Evolutionary conservation across 305 asterid genomes (phyloP).

Genomic region (Fraxinus albicans): DNA sequence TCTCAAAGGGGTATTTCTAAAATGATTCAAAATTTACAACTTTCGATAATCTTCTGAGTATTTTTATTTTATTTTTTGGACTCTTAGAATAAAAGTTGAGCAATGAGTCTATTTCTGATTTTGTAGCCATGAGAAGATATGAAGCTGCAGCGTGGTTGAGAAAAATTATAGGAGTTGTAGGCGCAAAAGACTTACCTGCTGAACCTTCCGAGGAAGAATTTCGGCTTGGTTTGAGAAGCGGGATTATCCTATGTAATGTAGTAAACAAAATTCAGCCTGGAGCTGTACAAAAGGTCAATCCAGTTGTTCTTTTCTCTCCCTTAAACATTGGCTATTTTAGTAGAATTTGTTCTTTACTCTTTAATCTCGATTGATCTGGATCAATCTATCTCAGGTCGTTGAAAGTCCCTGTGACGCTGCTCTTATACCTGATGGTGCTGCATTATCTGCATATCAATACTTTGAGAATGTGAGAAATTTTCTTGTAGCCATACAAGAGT

Average conservation of each 20-base stretch:
- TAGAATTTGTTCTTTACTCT: not conserved
- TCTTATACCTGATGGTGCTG: slow-evolving; percentile 84
- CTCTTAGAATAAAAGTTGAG: not conserved
- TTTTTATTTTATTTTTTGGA: not conserved
- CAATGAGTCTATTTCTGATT: slow-evolving; percentile 10
- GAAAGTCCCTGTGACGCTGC: slow-evolving; percentile 76
- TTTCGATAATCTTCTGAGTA: not conserved
- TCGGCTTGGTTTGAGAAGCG: slow-evolving; percentile 87
- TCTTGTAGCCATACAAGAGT: slow-evolving; percentile 81
- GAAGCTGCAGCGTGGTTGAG: slow-evolving; percentile 92
- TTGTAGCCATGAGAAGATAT: slow-evolving; percentile 74
- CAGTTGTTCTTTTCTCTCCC: not conserved
- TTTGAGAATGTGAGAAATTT: slow-evolving; percentile 94
- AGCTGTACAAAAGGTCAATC: slow-evolving; percentile 73
- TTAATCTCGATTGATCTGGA: slow-evolving; percentile 1
- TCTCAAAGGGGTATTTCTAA: not conserved
- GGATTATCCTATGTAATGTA: slow-evolving; percentile 84
- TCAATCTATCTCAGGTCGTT: slow-evolving; percentile 59
- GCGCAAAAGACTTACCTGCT: slow-evolving; percentile 85
- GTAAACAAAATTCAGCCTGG: slow-evolving; percentile 91
- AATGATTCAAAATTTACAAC: not conserved
- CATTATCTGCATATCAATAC: slow-evolving; percentile 87
- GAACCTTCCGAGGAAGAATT: slow-evolving; percentile 98
- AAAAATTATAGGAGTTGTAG: slow-evolving; percentile 84
- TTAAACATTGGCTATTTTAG: not conserved